These are phyloP conservation scores for Ministeria vibrans DNA, from an alignment of 78 protist genomes.

Conservation along the genomic window DNA sequence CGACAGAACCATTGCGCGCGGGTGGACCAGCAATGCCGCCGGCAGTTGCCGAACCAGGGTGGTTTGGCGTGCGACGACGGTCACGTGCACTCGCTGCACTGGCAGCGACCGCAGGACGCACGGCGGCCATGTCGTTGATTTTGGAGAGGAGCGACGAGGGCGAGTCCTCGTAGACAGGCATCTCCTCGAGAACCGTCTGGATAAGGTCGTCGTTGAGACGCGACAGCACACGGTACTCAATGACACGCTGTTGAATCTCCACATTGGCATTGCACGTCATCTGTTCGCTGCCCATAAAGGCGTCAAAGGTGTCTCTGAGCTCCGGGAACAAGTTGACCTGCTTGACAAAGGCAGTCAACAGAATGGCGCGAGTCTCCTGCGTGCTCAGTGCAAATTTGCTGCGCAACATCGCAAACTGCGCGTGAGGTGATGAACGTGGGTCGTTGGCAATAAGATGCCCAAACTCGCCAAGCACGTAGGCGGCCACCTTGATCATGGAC, in stretches of 20 bases:
- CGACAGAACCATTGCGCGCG: not conserved
- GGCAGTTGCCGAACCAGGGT: too few relatives aligned
- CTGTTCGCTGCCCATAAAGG: constrained; percentile 26
- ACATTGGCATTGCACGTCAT: constrained; percentile 47
- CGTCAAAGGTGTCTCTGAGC: constrained; percentile 32
- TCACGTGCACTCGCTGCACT: not conserved
- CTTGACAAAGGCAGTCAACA: constrained; percentile 82
- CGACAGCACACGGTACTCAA: not conserved
- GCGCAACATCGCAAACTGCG: constrained; percentile 63
- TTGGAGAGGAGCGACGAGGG: constrained; percentile 24
- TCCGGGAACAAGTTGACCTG: constrained; percentile 75
- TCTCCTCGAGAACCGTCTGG: constrained; percentile 41
- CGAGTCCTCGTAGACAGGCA: constrained; percentile 74
- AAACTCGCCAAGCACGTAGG: constrained; percentile 92
- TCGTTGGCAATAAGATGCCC: constrained; percentile 76
- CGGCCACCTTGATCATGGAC: constrained; percentile 69
- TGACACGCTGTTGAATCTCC: constrained; percentile 93
- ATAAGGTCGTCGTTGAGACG: not conserved
- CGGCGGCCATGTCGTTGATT: not conserved
- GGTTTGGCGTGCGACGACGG: too few relatives aligned
- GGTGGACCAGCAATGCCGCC: not conserved
- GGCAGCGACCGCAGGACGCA: not conserved
- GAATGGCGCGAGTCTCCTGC: constrained; percentile 52
- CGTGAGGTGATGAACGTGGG: constrained; percentile 16
- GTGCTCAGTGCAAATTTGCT: constrained; percentile 25